phyloP scores from a whole-genome alignment of 108 stramenopile species.

The Pseudonitzschia multiseries region DNA sequence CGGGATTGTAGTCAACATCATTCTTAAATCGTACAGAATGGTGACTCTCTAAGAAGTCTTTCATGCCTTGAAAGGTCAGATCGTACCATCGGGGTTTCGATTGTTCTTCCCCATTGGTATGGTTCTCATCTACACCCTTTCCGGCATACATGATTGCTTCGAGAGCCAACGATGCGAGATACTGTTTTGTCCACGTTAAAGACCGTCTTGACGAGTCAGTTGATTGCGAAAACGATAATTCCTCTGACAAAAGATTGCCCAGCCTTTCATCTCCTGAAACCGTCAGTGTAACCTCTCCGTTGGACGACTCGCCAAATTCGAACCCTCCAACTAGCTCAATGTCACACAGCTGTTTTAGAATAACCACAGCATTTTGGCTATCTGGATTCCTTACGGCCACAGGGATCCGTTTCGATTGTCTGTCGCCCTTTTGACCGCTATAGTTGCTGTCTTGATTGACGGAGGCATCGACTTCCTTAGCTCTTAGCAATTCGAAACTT shows the following conservation, averaged over 20 bases:
- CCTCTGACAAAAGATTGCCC: not conserved
- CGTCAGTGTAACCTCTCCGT: constrained; percentile 7
- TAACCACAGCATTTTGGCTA: constrained; percentile 26
- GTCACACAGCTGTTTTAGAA: constrained; percentile 34
- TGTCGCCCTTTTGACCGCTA: not conserved
- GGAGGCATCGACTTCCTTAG: not conserved
- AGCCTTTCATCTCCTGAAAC: not conserved
- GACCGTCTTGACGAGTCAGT: not conserved
- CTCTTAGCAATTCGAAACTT: constrained; percentile 7
- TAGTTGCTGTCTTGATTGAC: not conserved
- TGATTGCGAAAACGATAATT: not conserved
- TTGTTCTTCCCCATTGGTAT: not conserved
- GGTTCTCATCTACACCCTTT: not conserved
- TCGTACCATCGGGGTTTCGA: not conserved
- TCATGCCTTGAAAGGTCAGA: not conserved
- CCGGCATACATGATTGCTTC: constrained; percentile 23
- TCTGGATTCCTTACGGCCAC: constrained; percentile 15
- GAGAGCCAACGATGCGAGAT: constrained; percentile 34
- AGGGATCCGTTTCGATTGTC: not conserved
- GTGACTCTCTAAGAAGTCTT: not conserved
- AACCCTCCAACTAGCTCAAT: constrained; percentile 26
- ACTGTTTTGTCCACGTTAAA: constrained; percentile 13
- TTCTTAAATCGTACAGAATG: not conserved
- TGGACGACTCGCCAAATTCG: constrained; percentile 20
- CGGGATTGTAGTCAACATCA: constrained; percentile 12